Evolutionary conservation across 192 early-diverging fungal genomes (phyloP), one percentile per base, ranked within the genome.

Genomic region (Jimgerdemannia flammicorona): DNA sequence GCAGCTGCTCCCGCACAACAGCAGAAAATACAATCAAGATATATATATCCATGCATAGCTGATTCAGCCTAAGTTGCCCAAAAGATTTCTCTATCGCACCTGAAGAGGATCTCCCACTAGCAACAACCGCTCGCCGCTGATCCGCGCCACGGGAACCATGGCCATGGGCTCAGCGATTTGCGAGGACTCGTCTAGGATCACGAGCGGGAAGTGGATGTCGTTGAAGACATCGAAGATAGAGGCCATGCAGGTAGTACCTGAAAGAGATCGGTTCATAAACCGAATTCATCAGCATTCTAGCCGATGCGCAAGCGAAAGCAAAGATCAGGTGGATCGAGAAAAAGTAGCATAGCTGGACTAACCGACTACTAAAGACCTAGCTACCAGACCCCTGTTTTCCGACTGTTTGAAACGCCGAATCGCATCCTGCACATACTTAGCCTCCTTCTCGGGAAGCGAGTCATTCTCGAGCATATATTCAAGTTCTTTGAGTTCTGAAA

Each of bases 101-200:
- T 81, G 96, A 17, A 86, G 71, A 10, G 96, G 96, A 78, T 98
- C 96, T 3, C 96, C 96, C 42, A 98, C 91, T 44, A 98, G 82
- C 40, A 98, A 83, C 9, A 92, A 72, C 17, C 88, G 80, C 20
- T 85, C 81, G 42, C 87, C 86, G 3, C 80, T 70, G 20, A 94
- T 91, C 29, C 88, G 81, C 17, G 84, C 78, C 66, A 97, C 75
- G 0, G 96, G 95, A 0, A 98, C 87, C 76, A 98, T 81, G 0
- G 92, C 91, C 87, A 98, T 87, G 1, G 96, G 94, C 75, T 98
- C 96, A 43, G 93, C 89, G 67, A 97, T 88, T 79, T 98, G 94
- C 43, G 90, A 92, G 4, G 90, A 90, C 77, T 98, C 96, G 75
- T 98, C 96, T 14, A 98, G 81, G 17, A 98, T 88, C 4, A 95